These are phyloP conservation scores for Solanum sejunctum DNA, from an alignment of 257 asterid species.

Conservation along the genomic window DNA sequence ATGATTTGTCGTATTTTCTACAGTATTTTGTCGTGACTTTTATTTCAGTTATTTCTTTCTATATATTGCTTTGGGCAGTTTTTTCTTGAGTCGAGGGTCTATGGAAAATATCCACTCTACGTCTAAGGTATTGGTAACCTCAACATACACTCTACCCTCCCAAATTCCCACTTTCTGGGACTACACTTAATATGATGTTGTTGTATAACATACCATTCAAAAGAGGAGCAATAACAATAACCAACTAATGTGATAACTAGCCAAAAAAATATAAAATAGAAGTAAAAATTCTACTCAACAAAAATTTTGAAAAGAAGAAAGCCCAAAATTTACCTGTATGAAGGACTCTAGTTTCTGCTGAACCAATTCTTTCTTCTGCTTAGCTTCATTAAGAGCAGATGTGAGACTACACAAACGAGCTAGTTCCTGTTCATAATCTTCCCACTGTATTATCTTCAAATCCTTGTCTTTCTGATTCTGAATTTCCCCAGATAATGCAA, in stretches of 20 bases:
- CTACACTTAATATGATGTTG: not conserved
- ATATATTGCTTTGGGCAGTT: not conserved
- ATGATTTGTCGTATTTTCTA: not conserved
- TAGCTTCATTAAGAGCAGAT: conserved; percentile 62
- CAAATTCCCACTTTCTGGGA: not conserved
- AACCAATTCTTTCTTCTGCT: conserved; percentile 38
- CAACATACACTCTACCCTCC: not conserved
- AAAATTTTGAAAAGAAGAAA: not conserved
- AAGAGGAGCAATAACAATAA: too few relatives aligned
- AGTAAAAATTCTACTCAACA: not conserved
- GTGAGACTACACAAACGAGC: conserved; percentile 76
- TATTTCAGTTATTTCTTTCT: too few relatives aligned
- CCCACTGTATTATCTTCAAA: conserved; percentile 60
- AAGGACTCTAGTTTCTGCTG: conserved; percentile 48
- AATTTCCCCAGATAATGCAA: not conserved
- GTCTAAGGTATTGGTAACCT: not conserved
- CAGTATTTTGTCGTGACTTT: not conserved
- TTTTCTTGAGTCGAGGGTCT: not conserved
- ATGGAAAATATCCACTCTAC: too few relatives aligned
- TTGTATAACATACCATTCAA: not conserved
- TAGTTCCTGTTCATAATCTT: conserved; percentile 82
- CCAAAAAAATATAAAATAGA: not conserved
- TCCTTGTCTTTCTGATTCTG: conserved; percentile 1
- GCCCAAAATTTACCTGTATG: conserved; percentile 31
- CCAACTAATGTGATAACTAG: too few relatives aligned